Base-by-base conservation (phyloP, 1,139 yeast species). In the Protomyces pachydermus region DNA sequence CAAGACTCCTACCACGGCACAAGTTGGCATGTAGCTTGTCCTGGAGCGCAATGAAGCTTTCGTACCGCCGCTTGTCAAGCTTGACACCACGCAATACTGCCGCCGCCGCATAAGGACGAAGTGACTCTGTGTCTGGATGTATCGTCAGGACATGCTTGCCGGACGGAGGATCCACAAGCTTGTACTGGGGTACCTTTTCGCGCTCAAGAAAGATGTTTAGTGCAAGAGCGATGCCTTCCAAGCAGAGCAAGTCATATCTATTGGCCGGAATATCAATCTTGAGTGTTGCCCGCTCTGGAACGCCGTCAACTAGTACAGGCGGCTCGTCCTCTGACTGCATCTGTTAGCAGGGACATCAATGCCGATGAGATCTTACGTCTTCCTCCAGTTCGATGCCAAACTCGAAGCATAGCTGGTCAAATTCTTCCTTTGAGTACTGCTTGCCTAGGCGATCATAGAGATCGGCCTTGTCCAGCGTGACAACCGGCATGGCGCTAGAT, bases 201-300 rank as follows among this genome's bases (percentile, higher is more conserved):
- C 83, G 83, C 46, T 95, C 96, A 72, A 91, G 81, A 74, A 89
- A 95, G 74, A 91, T 95, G 73, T 91, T 91, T 74, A 95, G 80
- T 0, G 98, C 95, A 74, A 91, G 95, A 0, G 97, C 90, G 76
- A 95, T 91, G 73, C 99, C 99, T 77, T 95, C 99, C 69, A 91
- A 87, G 80, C 98, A 95, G 71, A 95, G 84, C 93, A 95, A 85
- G 75, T 93, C 99, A 74, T 93, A 95, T 79, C 98, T 84, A 42
- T 95, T 95, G 69, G 99, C 99, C 65, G 97, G 98, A 69, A 95
- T 86, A 76, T 95, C 99, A 73, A 95, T 91, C 79, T 95, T 95
- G 72, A 90, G 82, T 77, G 91, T 96, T 25, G 99, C 97, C 76
- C 98, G 89, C 78, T 91, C 97, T 67, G 83, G 85, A 65, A 48